phyloP scores from a whole-genome alignment of 805 yeast species.

The Helenozyma baotianmanensis region DNA sequence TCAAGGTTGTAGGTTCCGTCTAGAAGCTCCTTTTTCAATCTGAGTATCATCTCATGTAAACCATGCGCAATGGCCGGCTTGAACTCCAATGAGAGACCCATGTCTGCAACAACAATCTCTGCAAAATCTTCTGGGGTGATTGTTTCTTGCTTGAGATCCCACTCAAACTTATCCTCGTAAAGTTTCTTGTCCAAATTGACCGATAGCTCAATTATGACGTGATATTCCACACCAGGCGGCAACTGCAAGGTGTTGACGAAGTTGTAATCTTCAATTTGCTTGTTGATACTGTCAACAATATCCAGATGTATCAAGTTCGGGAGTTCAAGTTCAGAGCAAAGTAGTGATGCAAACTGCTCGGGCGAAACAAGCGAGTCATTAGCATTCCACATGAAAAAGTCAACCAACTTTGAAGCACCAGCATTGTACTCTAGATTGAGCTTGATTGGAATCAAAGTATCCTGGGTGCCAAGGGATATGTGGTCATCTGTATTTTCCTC shows the following conservation, averaged over 20 bases:
- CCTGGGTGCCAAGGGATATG: conserved; percentile 11
- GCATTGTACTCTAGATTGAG: conserved; percentile 57
- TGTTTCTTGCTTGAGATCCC: conserved; percentile 63
- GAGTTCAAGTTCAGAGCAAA: conserved; percentile 80
- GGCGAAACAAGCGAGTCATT: conserved; percentile 66
- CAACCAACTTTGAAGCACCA: conserved; percentile 46
- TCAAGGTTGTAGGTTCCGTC: conserved; percentile 50
- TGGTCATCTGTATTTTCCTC: too few species aligned
- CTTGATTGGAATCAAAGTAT: conserved; percentile 60
- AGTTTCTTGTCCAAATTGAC: conserved; percentile 79
- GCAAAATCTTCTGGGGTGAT: conserved; percentile 85
- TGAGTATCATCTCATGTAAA: conserved; percentile 71
- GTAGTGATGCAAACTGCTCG: conserved; percentile 65
- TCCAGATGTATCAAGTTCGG: conserved; percentile 59
- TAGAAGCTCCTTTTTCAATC: conserved; percentile 74
- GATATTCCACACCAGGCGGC: conserved; percentile 54
- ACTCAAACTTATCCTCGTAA: conserved; percentile 89
- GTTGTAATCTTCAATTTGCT: conserved; percentile 75
- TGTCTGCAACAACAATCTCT: conserved; percentile 69
- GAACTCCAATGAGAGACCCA: conserved; percentile 83
- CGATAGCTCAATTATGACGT: conserved; percentile 75
- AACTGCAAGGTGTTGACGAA: conserved; percentile 60
- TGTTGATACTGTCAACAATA: conserved; percentile 65
- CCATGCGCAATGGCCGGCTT: conserved; percentile 86
- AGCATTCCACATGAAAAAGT: conserved; percentile 70